These are phyloP conservation scores for Arthroderma sp. DNA, from an alignment of 2,329 filamentous ascomycete genomes.

Conservation along the genomic window DNA sequence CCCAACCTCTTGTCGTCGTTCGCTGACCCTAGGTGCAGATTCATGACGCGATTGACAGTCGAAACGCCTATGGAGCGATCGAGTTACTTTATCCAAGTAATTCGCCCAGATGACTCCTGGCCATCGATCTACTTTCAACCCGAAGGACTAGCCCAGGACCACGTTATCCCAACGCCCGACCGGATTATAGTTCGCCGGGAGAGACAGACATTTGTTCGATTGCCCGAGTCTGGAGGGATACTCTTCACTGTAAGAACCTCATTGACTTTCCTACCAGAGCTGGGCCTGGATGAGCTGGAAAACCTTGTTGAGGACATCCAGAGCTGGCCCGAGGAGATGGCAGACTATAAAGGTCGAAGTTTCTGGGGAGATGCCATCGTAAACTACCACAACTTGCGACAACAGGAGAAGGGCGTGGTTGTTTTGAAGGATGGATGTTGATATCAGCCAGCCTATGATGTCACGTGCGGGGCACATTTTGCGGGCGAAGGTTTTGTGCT, in stretches of 20 bases:
- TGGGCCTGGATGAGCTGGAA: conserved; percentile 28
- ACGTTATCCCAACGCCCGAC: conserved; percentile 22
- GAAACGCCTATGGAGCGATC: conserved; percentile 36
- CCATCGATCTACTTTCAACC: conserved; percentile 34
- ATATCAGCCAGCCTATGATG: too few relatives aligned
- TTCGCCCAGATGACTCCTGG: conserved; percentile 22
- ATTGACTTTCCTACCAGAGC: conserved; percentile 28
- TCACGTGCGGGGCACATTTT: too few relatives aligned
- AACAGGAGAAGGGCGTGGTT: conserved; percentile 3
- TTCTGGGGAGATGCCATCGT: conserved; percentile 31
- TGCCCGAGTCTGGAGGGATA: conserved; percentile 33
- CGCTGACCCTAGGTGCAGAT: conserved; percentile 18
- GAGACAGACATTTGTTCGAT: conserved; percentile 36
- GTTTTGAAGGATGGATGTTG: too few relatives aligned
- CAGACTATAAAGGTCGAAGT: conserved; percentile 32
- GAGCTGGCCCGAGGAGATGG: conserved; percentile 34
- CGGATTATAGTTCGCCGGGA: conserved; percentile 38
- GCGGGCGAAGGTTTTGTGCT: not conserved
- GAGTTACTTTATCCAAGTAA: conserved; percentile 39
- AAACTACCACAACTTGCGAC: conserved; percentile 22
- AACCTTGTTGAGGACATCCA: conserved; percentile 32
- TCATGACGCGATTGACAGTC: conserved; percentile 34
- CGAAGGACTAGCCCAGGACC: conserved; percentile 26
- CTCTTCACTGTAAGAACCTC: conserved; percentile 40
- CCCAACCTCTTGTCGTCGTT: not conserved